Conservation (phyloP, 495 filamentous ascomycete genomes). For the Saxophila tyrrhenica region DNA sequence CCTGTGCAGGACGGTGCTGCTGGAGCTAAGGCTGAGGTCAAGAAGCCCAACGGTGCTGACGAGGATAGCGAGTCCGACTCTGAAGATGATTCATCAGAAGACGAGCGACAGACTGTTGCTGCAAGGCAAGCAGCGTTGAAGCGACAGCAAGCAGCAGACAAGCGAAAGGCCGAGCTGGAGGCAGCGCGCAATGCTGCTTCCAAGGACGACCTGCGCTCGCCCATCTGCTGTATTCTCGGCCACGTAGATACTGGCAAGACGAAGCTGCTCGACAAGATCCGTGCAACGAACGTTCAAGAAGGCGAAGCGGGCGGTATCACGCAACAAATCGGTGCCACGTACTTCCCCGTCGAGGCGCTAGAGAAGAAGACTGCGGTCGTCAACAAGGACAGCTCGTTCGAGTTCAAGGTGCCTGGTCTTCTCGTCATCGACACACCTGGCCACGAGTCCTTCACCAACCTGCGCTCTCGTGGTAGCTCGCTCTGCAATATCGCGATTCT, state of each 20-base stretch:
- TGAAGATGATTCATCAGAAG: slow-evolving; percentile 44
- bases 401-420: slow-evolving; percentile 96
- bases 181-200: slow-evolving; percentile 86
- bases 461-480: slow-evolving; percentile 89
- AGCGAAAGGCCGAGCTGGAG: slow-evolving; percentile 77
- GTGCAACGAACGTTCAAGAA: slow-evolving; percentile 97
- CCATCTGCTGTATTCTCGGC: slow-evolving; percentile 98
- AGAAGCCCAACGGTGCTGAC: slow-evolving; percentile 15
- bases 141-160: slow-evolving; percentile 84
- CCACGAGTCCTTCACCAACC: slow-evolving; percentile 99
- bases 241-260: slow-evolving; percentile 99
- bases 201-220: slow-evolving; percentile 87
- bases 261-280: slow-evolving; percentile 95
- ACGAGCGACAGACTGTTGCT: slow-evolving; percentile 43
- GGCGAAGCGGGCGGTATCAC: slow-evolving; percentile 99
- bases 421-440: slow-evolving; percentile 97
- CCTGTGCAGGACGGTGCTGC: slow-evolving; percentile 17
- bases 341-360: slow-evolving; percentile 94
- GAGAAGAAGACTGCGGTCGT: slow-evolving; percentile 84
- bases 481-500: slow-evolving; percentile 99
- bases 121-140: slow-evolving; percentile 56
- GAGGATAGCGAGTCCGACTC: slow-evolving; percentile 41
- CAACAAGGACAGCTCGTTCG: slow-evolving; percentile 79
- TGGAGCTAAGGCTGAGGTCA: slow-evolving; percentile 8
- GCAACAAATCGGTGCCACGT: slow-evolving; percentile 98